Base-by-base conservation (phyloP, 208 protist genomes). In the Trypanosoma mega region DNA sequence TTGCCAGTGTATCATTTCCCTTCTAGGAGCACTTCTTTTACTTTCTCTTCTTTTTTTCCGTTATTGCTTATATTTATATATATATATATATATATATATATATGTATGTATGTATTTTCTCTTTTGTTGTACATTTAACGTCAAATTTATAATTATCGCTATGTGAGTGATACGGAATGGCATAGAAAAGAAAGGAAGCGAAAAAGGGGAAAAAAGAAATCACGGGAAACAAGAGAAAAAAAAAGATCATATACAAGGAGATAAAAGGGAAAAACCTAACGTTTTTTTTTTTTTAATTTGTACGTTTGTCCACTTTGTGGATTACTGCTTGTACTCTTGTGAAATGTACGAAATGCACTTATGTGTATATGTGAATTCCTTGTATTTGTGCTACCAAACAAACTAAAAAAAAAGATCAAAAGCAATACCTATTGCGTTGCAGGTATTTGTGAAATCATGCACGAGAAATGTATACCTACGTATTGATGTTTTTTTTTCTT, bases 191-290 rank as follows among this genome's bases (percentile, higher is more conserved):
- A 59, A 7, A 59, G 3, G 9, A 59, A 12, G 4, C 12, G 9
- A 16, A 41, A 45, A 20, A 59, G 18, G n/a, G 18, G 21, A 1
- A 8, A 41, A 30, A 39, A n/a, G 8, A 21, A 21, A 36, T 26
- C 29, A 39, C 7, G 31, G n/a, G 31, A 4, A 59, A 41, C 5
- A 59, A 21, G 36, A 29, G 43, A 37, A 59, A 45, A 48, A 41
- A 59, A n/a, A 45, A 59, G 26, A 23, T 2, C 26, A 59, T 44
- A 48, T 44, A 33, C 3, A 45, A 7, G 36, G 46, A 64, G 24
- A 27, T 49, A 18, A 37, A 2, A 33, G 21, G 20, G n/a, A 50
- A 23, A 23, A 23, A 48, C 9, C 21, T 48, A 23, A 14, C n/a
- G n/a, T n/a, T n/a, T n/a, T n/a, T n/a, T n/a, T n/a, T n/a, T n/a